Conservation (phyloP, 495 filamentous ascomycete genomes). For the Talaromyces stipitatus region DNA sequence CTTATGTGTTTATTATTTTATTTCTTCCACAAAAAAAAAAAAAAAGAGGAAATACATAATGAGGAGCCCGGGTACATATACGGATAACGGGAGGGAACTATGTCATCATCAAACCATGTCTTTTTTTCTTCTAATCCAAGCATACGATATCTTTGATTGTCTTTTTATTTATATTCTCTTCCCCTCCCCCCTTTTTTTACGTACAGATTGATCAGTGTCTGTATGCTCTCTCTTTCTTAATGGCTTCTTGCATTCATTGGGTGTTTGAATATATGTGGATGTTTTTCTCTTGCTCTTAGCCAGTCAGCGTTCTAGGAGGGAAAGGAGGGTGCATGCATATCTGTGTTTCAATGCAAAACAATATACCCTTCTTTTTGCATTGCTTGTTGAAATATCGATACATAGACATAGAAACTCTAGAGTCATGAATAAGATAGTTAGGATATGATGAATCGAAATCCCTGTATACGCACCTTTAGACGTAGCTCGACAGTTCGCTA, state of each 20-base stretch:
- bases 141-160: not conserved
- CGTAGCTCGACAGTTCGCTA: too few species aligned
- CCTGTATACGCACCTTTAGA: not conserved
- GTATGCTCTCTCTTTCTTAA: not conserved
- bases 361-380: not conserved
- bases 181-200: too few species aligned
- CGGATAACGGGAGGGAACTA: not conserved
- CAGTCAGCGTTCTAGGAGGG: not conserved
- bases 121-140: not conserved
- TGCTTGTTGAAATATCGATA: not conserved
- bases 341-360: not conserved
- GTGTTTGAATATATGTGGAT: not conserved
- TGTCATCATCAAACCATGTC: not conserved
- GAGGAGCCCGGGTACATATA: not conserved
- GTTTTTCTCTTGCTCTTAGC: not conserved
- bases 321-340: not conserved
- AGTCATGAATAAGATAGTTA: not conserved
- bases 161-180: too few species aligned
- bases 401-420: not conserved
- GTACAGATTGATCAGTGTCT: too few species aligned
- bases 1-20: not conserved
- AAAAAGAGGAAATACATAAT: not conserved
- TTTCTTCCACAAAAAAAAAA: not conserved
- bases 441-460: not conserved
- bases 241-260: not conserved